Conservation (phyloP, 768 basidiomycete species). For the Agaricus bisporus region DNA sequence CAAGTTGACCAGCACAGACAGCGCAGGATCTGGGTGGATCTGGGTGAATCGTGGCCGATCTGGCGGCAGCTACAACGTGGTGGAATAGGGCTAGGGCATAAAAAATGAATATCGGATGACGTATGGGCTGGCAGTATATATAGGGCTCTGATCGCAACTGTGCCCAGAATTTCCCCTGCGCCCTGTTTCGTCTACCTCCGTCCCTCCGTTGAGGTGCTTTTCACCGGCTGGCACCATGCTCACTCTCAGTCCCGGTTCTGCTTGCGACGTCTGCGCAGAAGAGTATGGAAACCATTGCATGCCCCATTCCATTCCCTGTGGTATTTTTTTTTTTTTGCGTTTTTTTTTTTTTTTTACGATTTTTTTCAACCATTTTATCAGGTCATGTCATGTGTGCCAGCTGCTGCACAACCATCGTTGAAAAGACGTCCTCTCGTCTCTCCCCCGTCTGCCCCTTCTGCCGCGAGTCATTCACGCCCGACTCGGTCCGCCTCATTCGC, state of each 20-base stretch:
- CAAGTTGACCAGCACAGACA: too few species aligned
- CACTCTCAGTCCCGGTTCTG: constrained; percentile 74
- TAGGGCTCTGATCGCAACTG: constrained; percentile 34
- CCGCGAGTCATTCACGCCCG: constrained; percentile 64
- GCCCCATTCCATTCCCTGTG: constrained; percentile 80
- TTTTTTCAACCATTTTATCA: constrained; percentile 29
- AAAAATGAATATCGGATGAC: constrained; percentile 19
- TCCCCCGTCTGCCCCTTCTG: constrained; percentile 82
- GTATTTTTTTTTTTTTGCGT: constrained; percentile 35
- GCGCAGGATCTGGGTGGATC: constrained; percentile 1
- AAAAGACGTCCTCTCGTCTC: constrained; percentile 69
- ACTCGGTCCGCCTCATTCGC: constrained; percentile 69
- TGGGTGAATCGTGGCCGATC: constrained; percentile 8
- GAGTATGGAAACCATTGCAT: constrained; percentile 70
- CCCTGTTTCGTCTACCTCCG: constrained; percentile 32
- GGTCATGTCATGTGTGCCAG: constrained; percentile 76
- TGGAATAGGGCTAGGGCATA: constrained; percentile 8
- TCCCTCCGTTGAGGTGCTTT: constrained; percentile 34
- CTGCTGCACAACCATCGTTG: constrained; percentile 76
- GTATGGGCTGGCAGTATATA: constrained; percentile 27
- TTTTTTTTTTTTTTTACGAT: constrained; percentile 12
- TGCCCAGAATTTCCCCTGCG: constrained; percentile 40
- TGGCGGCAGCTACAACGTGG: constrained; percentile 4
- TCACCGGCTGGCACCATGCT: constrained; percentile 57
- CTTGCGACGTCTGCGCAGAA: constrained; percentile 88